Conservation (phyloP, 2,329 filamentous ascomycete genomes). For the Aspergillus fructus region DNA sequence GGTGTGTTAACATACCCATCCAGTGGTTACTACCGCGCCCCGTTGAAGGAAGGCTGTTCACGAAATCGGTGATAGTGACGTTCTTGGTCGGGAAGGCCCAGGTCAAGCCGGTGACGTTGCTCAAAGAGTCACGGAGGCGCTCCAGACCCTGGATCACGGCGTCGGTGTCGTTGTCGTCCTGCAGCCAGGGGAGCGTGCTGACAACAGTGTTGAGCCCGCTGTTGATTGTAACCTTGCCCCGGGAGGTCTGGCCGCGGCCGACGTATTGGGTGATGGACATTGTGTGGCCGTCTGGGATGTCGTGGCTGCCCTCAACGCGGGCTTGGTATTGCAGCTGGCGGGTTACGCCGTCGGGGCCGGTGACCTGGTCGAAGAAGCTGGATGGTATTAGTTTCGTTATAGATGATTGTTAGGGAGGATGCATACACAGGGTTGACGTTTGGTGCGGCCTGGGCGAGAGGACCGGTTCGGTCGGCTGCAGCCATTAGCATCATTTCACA, state of each 20-base stretch:
- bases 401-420: not conserved
- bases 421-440: conserved; percentile 20
- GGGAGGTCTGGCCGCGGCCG: conserved; percentile 29
- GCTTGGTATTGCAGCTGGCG: conserved; percentile 23
- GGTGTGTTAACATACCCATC: conserved; percentile 9
- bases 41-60: conserved; percentile 2
- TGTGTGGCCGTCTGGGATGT: conserved; percentile 11
- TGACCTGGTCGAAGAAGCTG: conserved; percentile 26
- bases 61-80: conserved; percentile 5
- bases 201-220: conserved; percentile 25
- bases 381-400: conserved; percentile 19
- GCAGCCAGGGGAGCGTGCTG: conserved; percentile 26
- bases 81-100: conserved; percentile 14
- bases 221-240: conserved; percentile 25
- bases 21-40: conserved; percentile 14
- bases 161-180: conserved; percentile 21
- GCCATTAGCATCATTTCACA: not conserved
- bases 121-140: conserved; percentile 4
- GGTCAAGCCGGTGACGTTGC: conserved; percentile 20
- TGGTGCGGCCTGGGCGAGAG: conserved; percentile 16
- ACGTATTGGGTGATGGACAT: conserved; percentile 26
- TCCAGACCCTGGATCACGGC: conserved; percentile 25
- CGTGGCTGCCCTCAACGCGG: conserved; percentile 14
- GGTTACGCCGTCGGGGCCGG: conserved; percentile 18
- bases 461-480: conserved; percentile 12